Base-by-base conservation (phyloP, 2,329 filamentous ascomycete genomes). In the Fusarium sp. region DNA sequence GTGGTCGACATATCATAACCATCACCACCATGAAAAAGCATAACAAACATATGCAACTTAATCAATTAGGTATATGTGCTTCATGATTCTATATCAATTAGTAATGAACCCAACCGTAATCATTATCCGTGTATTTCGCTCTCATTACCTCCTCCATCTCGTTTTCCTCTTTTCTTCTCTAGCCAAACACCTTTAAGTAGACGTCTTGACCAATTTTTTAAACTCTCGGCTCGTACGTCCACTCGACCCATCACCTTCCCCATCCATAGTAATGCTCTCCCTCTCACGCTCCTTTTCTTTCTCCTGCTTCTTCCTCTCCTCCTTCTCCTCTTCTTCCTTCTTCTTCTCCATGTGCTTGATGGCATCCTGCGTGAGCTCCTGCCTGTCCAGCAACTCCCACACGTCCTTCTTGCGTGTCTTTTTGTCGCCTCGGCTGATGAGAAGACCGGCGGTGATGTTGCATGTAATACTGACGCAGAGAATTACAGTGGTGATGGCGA, bases 331-430 rank as follows among this genome's bases (percentile, higher is more conserved):
- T 51, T 74, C 72, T 31, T 76, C 71, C 57, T 74, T 69, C 74
- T 83, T 83, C 68, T 83, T 83, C 71, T 82, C 79, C 60, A 84
- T 79, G 54, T 83, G 82, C 62, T 83, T 80, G 53, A 85, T 85
- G 10, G 85, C 85, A 57, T 87, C 81, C 33, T 83, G 76, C 50
- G 93, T 97, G 57, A 97, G 79, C 67, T 93, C 88, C 76, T 96
- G 93, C 31, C 92, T 83, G 73, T 92, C 88, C 79, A 96, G 87
- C 44, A 90, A 85, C 74, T 94, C 90, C 23, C 94, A 83, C 0
- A 97, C 92, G 41, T 97, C 92, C 85, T 94, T 95, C 84, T 97
- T 97, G 51, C 93, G 84, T 3, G 92, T 94, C 67, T 86, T 87
- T 20, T 89, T 86, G 75, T 95, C 92, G 2, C 93, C 93, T 16